A percentile compares a stretch with the other conserved stretches of the same genome.
Evolutionary conservation across 2,329 filamentous ascomycete species (phyloP).

Genomic region (Penicillium janthinellum): DNA sequence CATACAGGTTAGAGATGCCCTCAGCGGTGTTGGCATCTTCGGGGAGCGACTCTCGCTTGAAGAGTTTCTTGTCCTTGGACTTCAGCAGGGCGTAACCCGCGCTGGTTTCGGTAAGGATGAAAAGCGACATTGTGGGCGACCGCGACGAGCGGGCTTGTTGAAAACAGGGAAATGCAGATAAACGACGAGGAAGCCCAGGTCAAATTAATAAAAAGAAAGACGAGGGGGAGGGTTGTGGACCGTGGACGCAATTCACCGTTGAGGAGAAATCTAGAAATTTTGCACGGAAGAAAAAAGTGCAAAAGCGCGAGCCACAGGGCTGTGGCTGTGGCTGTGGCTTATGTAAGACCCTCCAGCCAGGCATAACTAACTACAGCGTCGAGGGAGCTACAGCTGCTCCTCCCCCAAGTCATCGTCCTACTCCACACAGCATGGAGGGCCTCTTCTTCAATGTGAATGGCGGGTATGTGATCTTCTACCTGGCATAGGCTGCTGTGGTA

Average conservation of each 20-base stretch:
- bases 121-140: constrained; percentile 72
- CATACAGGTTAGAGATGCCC: constrained; percentile 82
- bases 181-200: constrained; percentile 20
- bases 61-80: constrained; percentile 96
- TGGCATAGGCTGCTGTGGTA: constrained; percentile 7
- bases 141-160: constrained; percentile 30
- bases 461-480: constrained; percentile 60
- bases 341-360: constrained; percentile 29
- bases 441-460: constrained; percentile 94
- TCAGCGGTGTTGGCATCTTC: constrained; percentile 77
- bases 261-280: constrained; percentile 41
- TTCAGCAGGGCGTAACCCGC: constrained; percentile 98
- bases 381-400: constrained; percentile 25
- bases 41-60: constrained; percentile 81
- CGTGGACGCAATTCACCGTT: constrained; percentile 38
- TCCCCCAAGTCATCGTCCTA: constrained; percentile 22
- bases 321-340: constrained; percentile 36
- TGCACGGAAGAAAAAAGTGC: constrained; percentile 39
- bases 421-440: constrained; percentile 70
- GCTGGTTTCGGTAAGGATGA: constrained; percentile 91
- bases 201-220: constrained; percentile 27
- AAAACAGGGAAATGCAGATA: constrained; percentile 16
- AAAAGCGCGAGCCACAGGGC: constrained; percentile 33
- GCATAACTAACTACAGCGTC: constrained; percentile 13
- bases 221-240: constrained; percentile 29